phyloP scores from a whole-genome alignment of 495 filamentous ascomycete genomes.

The Aspergillus affinis region DNA sequence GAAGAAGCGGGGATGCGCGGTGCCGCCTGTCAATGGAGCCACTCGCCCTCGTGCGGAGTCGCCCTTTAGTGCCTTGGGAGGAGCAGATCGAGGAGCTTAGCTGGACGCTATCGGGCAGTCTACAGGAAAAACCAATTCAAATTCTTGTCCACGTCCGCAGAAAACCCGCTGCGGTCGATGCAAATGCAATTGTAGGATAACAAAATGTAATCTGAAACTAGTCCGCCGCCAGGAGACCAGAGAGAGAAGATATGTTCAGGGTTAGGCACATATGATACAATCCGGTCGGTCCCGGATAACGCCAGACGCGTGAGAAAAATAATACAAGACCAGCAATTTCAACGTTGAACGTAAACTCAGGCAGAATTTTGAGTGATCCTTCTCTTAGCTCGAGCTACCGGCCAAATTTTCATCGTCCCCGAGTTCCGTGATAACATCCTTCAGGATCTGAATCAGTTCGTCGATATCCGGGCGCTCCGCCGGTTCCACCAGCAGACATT shows the following conservation, averaged over 20 bases:
- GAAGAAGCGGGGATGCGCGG: not conserved
- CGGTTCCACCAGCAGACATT: constrained; percentile 90
- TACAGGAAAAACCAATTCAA: too few relatives aligned
- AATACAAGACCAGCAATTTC: not conserved
- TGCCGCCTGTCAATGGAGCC: not conserved
- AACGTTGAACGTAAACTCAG: not conserved
- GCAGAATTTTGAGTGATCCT: not conserved
- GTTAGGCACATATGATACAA: constrained; percentile 15
- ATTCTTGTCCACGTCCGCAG: not conserved
- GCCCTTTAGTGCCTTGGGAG: not conserved
- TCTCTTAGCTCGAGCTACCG: constrained; percentile 26
- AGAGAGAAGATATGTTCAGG: constrained; percentile 12
- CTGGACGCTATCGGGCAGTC: not conserved
- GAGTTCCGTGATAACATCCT: constrained; percentile 68
- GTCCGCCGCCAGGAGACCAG: not conserved
- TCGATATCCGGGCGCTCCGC: constrained; percentile 87
- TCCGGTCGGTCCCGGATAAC: constrained; percentile 1
- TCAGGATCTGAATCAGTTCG: constrained; percentile 79
- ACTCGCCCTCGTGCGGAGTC: not conserved
- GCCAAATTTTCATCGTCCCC: constrained; percentile 57
- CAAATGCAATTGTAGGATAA: not conserved
- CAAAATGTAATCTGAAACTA: not conserved
- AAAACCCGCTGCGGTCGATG: not conserved
- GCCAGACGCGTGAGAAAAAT: not conserved
- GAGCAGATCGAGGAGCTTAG: not conserved